Percentiles rank a stretch among this genome's conserved stretches.
Evolutionary conservation across 805 yeast genomes (phyloP).

Genomic region (Starmerella geochares): DNA sequence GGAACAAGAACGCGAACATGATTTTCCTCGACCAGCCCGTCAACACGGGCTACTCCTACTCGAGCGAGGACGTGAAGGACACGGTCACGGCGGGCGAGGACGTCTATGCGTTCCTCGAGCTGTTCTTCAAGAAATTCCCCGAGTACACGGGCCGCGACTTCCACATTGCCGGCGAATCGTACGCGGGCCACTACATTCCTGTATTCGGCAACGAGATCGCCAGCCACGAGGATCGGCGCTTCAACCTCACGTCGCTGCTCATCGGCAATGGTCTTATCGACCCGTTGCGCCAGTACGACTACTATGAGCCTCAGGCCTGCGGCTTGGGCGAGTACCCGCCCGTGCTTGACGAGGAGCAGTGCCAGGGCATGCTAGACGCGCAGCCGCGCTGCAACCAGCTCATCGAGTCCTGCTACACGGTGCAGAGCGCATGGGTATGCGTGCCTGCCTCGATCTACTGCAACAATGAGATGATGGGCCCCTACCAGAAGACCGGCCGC

Average conservation of each 20-base stretch:
- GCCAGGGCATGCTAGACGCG: constrained; percentile 53
- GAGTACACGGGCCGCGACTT: constrained; percentile 46
- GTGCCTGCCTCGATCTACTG: constrained; percentile 85
- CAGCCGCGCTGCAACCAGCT: constrained; percentile 66
- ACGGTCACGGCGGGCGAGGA: constrained; percentile 65
- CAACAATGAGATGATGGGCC: constrained; percentile 60
- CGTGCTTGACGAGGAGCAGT: constrained; percentile 64
- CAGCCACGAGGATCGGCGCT: constrained; percentile 52
- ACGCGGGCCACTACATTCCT: constrained; percentile 94
- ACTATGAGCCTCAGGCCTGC: constrained; percentile 89
- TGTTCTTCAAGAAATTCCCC: constrained; percentile 83
- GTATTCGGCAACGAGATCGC: constrained; percentile 52
- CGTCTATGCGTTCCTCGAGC: constrained; percentile 73
- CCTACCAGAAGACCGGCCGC: constrained; percentile 68
- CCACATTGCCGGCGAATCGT: constrained; percentile 91
- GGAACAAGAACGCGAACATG: constrained; percentile 88
- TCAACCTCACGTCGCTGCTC: constrained; percentile 66
- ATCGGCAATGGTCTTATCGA: constrained; percentile 92
- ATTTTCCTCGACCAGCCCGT: constrained; percentile 93
- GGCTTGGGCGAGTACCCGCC: constrained; percentile 80
- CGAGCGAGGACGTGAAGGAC: constrained; percentile 37
- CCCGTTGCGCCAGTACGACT: constrained; percentile 65
- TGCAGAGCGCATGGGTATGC: constrained; percentile 66
- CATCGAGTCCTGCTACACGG: constrained; percentile 61
- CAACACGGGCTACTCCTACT: constrained; percentile 85